Evolutionary conservation across 2,329 filamentous ascomycete genomes (phyloP).

Genomic region (Beauveria sp.): DNA sequence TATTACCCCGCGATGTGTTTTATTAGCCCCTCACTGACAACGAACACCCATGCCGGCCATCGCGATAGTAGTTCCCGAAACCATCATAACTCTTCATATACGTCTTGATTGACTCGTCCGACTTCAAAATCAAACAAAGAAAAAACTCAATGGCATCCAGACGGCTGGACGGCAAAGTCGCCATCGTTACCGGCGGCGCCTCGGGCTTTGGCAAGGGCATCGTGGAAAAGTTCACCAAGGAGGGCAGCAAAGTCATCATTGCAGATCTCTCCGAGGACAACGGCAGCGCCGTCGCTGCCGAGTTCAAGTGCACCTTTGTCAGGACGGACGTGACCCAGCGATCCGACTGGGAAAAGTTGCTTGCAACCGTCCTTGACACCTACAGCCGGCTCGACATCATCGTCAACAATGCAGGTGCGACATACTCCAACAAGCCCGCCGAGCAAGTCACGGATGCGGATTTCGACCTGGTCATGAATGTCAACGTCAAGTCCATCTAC

Average conservation of each 20-base stretch:
- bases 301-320: conserved; percentile 36
- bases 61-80: neutral
- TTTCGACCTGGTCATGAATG: conserved; percentile 58
- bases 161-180: conserved; percentile 34
- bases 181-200: conserved; percentile 45
- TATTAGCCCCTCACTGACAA: neutral
- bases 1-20: conserved; percentile 13
- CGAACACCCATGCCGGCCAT: neutral
- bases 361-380: conserved; percentile 35
- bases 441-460: conserved; percentile 56
- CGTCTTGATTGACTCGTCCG: too few relatives aligned
- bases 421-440: conserved; percentile 55
- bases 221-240: conserved; percentile 47
- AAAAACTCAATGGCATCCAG: conserved; percentile 1
- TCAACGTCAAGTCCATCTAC: conserved; percentile 63
- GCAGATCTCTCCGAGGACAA: conserved; percentile 50
- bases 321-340: conserved; percentile 42
- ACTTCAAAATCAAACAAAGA: too few relatives aligned
- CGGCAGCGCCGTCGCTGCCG: conserved; percentile 39
- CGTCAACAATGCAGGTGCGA: conserved; percentile 54
- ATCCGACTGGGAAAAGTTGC: conserved; percentile 44
- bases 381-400: conserved; percentile 49
- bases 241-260: conserved; percentile 55
- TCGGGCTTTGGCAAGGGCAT: conserved; percentile 59
- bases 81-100: too few relatives aligned